A percentile compares a stretch with the other conserved stretches of the same genome.
phyloP scores from a whole-genome alignment of 768 basidiomycete species.

The Macrocybe gigantea region DNA sequence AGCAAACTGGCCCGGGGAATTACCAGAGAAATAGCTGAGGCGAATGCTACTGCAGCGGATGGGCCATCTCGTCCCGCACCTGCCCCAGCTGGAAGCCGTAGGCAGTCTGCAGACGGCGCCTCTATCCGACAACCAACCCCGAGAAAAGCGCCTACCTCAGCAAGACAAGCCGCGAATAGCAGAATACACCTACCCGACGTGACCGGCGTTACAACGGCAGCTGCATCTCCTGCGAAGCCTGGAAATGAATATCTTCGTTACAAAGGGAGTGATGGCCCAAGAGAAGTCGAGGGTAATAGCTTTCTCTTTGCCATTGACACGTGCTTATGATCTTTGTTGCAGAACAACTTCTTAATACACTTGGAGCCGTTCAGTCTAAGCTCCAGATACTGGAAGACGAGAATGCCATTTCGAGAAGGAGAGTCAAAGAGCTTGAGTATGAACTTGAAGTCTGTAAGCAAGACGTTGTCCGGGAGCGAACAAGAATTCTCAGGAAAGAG shows the following conservation, averaged over 20 bases:
- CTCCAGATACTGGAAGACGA: conserved; percentile 74
- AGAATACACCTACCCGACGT: conserved; percentile 72
- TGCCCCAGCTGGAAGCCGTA: too few relatives aligned
- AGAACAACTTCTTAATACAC: conserved; percentile 60
- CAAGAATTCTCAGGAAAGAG: conserved; percentile 53
- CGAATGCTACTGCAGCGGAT: neutral
- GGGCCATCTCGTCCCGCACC: neutral
- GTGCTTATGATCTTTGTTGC: neutral
- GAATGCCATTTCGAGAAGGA: conserved; percentile 72
- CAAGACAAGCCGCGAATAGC: conserved; percentile 21
- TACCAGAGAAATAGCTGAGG: conserved; percentile 38
- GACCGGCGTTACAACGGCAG: conserved; percentile 76
- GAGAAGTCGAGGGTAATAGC: conserved; percentile 60
- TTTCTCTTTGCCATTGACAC: neutral
- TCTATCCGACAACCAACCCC: conserved; percentile 9
- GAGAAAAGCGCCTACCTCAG: conserved; percentile 12
- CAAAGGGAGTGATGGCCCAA: conserved; percentile 36
- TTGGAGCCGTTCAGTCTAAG: conserved; percentile 60
- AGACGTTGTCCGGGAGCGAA: conserved; percentile 70
- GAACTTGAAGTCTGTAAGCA: conserved; percentile 81
- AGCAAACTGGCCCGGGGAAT: conserved; percentile 54
- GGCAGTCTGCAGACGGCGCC: too few relatives aligned
- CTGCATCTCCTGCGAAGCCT: conserved; percentile 64
- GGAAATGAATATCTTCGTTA: conserved; percentile 47
- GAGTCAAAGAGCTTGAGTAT: conserved; percentile 82